Base-by-base conservation (phyloP, 2,329 filamentous ascomycete species). In the Zarea fungicola region DNA sequence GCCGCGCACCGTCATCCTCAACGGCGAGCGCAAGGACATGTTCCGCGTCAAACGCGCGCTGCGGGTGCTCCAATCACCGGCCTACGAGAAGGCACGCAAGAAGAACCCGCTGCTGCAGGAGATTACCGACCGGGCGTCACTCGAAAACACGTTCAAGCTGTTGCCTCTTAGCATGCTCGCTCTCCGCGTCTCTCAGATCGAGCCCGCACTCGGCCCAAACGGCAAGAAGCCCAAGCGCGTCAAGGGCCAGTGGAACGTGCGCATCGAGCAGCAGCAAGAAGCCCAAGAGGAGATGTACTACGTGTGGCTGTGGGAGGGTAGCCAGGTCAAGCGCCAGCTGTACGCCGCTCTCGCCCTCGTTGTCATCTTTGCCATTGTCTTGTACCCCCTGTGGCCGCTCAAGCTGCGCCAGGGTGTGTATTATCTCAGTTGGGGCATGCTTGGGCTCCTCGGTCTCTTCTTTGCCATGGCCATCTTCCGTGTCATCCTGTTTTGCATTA, bases 401-500 rank as follows among this genome's bases (percentile, higher is more conserved):
- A 83, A 89, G 65, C 74, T 99, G 70, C 82, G 93, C 60, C 84
- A 93, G 59, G 93, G 92, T 46, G 93, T 97, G 42, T 99, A 95
- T 87, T 97, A 99, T 68, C 76, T 97, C 35, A 93, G 87, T 67
- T 96, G 96, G 83, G 92, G 85, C 52, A 87, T 95, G 78, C 77
- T 99, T 56, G 86, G 89, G 36, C 75, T 97, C 25, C 80, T 99
- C 39, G 93, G 88, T 49, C 72, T 96, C 42, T 99, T 99, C 81
- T 97, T 99, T 69, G 81, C 83, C 62, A 97, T 99, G 93, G 87
- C 92, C 6, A 95, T 99, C 62, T 90, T 99, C 80, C 84, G 93
- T 52, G 78, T 97, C 49, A 95, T 99, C 53, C 76, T 99, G 23
- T 99, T 99, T 74, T 85, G 89, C 64, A 71, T 95, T 65, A 97